These are phyloP conservation scores for Dipsacomyces acuminosporus DNA, from an alignment of 371 early-diverging fungal species.

Conservation along the genomic window DNA sequence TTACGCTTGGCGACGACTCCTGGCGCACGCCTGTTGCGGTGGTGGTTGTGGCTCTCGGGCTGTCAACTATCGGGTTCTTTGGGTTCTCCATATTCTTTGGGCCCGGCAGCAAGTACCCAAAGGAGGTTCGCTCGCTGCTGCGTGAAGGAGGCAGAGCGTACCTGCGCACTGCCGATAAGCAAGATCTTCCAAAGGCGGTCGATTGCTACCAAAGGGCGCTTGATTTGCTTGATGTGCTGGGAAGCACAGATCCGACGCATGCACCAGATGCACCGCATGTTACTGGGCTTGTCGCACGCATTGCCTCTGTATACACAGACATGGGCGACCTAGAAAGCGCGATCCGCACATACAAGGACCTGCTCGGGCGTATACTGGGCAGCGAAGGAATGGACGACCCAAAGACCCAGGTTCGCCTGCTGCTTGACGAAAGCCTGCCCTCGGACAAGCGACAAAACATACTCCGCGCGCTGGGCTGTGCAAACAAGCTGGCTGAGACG, in stretches of 20 bases:
- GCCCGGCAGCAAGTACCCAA: conserved; percentile 33
- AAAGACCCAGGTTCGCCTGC: conserved; percentile 17
- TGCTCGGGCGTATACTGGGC: conserved; percentile 36
- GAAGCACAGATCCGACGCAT: conserved; percentile 18
- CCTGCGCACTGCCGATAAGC: conserved; percentile 30
- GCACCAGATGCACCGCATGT: conserved; percentile 26
- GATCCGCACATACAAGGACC: conserved; percentile 21
- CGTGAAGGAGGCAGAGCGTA: conserved; percentile 45
- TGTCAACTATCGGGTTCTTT: conserved; percentile 13
- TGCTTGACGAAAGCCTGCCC: conserved; percentile 20
- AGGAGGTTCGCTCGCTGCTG: conserved; percentile 31
- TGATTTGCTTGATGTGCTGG: conserved; percentile 31
- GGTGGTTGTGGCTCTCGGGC: conserved; percentile 1
- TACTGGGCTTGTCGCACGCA: conserved; percentile 43
- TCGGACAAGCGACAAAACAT: conserved; percentile 17
- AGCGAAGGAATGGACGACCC: conserved; percentile 30
- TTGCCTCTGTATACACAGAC: conserved; percentile 40
- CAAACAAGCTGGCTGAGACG: conserved; percentile 44
- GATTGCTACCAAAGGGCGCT: conserved; percentile 36
- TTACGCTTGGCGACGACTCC: conserved; percentile 2
- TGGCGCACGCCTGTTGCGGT: conserved; percentile 14
- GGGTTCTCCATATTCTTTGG: conserved; percentile 38
- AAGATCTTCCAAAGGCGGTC: conserved; percentile 43
- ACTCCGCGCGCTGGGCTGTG: conserved; percentile 37
- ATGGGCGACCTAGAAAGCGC: conserved; percentile 44